Conservation (phyloP, 228 moss, liverwort and hornwort species). For the Sphagnum magellanicum region DNA sequence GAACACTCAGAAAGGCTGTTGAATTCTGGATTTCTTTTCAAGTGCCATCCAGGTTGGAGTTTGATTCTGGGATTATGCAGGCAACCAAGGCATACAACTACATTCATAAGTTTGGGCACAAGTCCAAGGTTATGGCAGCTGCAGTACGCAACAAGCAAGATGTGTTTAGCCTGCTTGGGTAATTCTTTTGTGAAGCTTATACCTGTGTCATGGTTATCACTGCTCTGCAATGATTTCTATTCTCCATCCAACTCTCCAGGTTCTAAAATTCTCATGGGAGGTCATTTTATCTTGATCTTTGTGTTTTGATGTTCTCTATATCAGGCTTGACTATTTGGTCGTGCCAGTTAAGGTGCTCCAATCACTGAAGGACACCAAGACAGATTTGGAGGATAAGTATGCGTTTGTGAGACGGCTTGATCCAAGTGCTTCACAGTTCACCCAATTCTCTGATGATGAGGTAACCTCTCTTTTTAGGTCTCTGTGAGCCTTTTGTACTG, state of each 20-base stretch:
- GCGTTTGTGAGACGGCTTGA: slow-evolving; percentile 62
- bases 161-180: slow-evolving; percentile 89
- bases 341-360: slow-evolving; percentile 83
- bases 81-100: slow-evolving; percentile 78
- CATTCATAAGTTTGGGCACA: slow-evolving; percentile 73
- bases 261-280: not conserved
- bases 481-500: not conserved
- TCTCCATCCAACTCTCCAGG: not conserved
- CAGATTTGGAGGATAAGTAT: slow-evolving; percentile 73
- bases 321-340: slow-evolving; percentile 75
- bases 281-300: not conserved
- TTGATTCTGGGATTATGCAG: slow-evolving; percentile 20
- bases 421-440: slow-evolving; percentile 30
- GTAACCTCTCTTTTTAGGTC: slow-evolving; percentile 15
- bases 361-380: slow-evolving; percentile 67
- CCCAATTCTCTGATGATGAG: slow-evolving; percentile 51
- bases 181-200: not conserved
- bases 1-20: not conserved
- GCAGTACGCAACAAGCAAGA: slow-evolving; percentile 94
- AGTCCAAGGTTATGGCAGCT: slow-evolving; percentile 89
- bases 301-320: not conserved
- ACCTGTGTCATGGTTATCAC: not conserved
- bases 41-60: not conserved
- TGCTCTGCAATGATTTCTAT: not conserved
- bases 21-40: not conserved